Conservation (phyloP, 805 yeast genomes). For the Monosporozyma siamensis region DNA sequence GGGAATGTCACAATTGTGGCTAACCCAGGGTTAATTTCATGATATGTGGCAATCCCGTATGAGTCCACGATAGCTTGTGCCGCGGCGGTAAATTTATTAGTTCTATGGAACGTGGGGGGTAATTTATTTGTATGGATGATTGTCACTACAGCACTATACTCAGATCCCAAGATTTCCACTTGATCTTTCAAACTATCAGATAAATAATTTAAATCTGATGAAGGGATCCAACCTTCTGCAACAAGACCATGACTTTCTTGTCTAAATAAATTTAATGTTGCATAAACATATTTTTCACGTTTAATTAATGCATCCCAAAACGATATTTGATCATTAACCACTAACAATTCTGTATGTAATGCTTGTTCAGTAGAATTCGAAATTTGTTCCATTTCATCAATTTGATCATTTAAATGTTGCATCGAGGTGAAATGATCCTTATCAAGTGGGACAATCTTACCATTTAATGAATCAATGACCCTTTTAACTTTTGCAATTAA, state of each 20-base stretch:
- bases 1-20: conserved; percentile 95
- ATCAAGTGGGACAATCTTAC: conserved; percentile 41
- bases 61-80: conserved; percentile 93
- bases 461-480: conserved; percentile 86
- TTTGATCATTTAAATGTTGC: conserved; percentile 36
- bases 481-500: conserved; percentile 63
- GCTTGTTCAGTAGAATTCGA: conserved; percentile 58
- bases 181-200: conserved; percentile 53
- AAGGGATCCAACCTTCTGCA: conserved; percentile 97
- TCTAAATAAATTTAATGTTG: conserved; percentile 65
- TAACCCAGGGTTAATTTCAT: conserved; percentile 92
- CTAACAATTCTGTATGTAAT: conserved; percentile 65
- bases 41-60: conserved; percentile 86
- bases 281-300: conserved; percentile 77
- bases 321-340: conserved; percentile 64
- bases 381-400: conserved; percentile 51
- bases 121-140: conserved; percentile 65
- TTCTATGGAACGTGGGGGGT: conserved; percentile 91
- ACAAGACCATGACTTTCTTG: conserved; percentile 79
- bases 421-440: conserved; percentile 36
- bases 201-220: conserved; percentile 58
- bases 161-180: conserved; percentile 26
- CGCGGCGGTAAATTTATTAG: conserved; percentile 90
- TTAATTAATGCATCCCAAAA: conserved; percentile 62
- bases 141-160: conserved; percentile 47